These are phyloP conservation scores for Oenanthe sinensis DNA, from an alignment of 129 eudicot species.

Conservation along the genomic window DNA sequence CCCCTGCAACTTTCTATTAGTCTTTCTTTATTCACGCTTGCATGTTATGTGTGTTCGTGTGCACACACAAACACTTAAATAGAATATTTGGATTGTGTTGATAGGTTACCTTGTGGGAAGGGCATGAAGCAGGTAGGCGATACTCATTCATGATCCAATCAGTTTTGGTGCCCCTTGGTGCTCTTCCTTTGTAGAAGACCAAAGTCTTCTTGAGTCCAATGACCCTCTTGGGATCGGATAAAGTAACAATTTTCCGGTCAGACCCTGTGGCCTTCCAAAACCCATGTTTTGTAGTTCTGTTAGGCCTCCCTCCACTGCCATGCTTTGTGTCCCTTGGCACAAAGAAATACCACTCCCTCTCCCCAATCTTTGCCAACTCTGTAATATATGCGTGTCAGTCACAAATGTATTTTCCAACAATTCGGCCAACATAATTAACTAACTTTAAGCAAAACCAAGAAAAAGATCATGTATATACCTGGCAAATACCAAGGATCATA, in stretches of 20 bases:
- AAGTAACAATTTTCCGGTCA: slow-evolving; percentile 52
- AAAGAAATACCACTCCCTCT: slow-evolving; percentile 87
- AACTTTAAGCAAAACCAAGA: background rate
- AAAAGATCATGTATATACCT: slow-evolving; percentile 24
- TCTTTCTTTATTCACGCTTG: background rate
- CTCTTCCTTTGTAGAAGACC: slow-evolving; percentile 79
- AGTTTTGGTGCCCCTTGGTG: slow-evolving; percentile 60
- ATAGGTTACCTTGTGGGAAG: slow-evolving; percentile 37
- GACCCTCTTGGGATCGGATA: slow-evolving; percentile 42
- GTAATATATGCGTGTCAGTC: background rate
- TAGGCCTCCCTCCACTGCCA: slow-evolving; percentile 79
- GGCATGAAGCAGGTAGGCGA: slow-evolving; percentile 49
- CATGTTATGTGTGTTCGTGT: background rate
- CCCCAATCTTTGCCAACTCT: slow-evolving; percentile 80
- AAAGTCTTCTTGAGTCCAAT: slow-evolving; percentile 73
- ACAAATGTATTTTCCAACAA: background rate
- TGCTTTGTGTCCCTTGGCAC: slow-evolving; percentile 63
- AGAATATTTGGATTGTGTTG: background rate
- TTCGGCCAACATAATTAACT: background rate
- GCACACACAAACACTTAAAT: too few relatives aligned
- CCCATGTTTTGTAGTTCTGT: slow-evolving; percentile 69
- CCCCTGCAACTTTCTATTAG: background rate
- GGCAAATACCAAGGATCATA: slow-evolving; percentile 74
- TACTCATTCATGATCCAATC: slow-evolving; percentile 94
- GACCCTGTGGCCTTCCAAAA: slow-evolving; percentile 97